Evolutionary conservation across 768 basidiomycete species (phyloP), one percentile per base, ranked within the genome.

Genomic region (Lactarius psammicola): DNA sequence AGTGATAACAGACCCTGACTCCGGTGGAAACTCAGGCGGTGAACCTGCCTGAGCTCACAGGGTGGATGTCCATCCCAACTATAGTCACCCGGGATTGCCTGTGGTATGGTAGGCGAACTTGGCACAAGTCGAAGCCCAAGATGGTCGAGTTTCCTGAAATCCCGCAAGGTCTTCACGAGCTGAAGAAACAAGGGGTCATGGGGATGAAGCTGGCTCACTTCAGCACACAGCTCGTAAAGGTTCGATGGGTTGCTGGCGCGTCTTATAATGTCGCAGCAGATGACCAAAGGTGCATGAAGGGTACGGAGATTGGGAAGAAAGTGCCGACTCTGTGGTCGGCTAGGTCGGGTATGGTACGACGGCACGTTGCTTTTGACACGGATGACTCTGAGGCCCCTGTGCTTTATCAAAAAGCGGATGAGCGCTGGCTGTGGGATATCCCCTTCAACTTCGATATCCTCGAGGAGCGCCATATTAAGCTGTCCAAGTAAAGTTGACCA

Each of bases 371-470:
- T 13, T 38, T 4, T 38, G 38, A 38, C 15, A 15, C 38, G 15
- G 38, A 58, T 42, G 18, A 18, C 2, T 40, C 8, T 58, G 11
- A 58, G 57, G 38, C 17, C 57, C 38, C n/a, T 42, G 15, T 42
- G 38, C 57, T 58, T 58, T 23, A 26, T 42, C 17, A 58, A 23
- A 58, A 58, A 58, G 26, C 10, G 23, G 30, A 57, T 38, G 56
- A 57, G 56, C 1, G 23, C n/a, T 7, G 56, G 36, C 11, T 4
- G 34, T 13, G 56, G 56, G 36, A 38, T 57, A 57, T 57, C 56
- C 36, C 36, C 56, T 57, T 34, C 34, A 34, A 34, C 34, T 1
- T 34, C 34, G 23, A 38, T 57, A 57, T 57, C 36, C 23, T 23
- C 56, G 13, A 58, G 57, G 23, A 58, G 42, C 18, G 15, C 4